Conservation (phyloP, 345 rosid genomes). For the Aethionema arabicum region DNA sequence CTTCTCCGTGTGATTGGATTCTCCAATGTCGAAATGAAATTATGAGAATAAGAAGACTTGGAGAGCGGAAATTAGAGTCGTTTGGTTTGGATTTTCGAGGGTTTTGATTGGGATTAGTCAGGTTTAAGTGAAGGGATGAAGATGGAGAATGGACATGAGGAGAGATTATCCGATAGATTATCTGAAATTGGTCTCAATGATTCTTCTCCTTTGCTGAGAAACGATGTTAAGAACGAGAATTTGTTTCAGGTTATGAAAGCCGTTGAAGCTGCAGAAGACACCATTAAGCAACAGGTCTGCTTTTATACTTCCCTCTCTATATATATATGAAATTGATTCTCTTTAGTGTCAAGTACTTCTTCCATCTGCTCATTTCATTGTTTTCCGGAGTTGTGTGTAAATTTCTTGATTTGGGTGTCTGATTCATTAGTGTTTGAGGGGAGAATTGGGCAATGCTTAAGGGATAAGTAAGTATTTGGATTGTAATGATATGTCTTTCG, state of each 20-base stretch:
- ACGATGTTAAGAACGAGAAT: constrained; percentile 44
- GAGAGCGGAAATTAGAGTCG: constrained; percentile 19
- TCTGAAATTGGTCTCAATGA: constrained; percentile 46
- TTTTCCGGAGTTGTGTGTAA: neutral
- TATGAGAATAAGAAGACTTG: neutral
- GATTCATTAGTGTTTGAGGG: neutral
- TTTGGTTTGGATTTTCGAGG: constrained; percentile 19
- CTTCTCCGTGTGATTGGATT: constrained; percentile 17
- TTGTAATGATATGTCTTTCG: neutral
- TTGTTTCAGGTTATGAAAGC: constrained; percentile 86
- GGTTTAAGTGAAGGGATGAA: constrained; percentile 16
- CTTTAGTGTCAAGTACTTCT: neutral
- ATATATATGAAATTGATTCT: neutral
- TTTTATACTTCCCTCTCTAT: neutral
- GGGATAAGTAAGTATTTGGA: constrained; percentile 2
- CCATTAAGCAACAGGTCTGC: constrained; percentile 77
- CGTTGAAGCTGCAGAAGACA: constrained; percentile 86
- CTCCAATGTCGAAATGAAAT: constrained; percentile 24
- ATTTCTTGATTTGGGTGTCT: constrained; percentile 16
- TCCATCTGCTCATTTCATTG: neutral
- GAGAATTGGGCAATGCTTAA: neutral
- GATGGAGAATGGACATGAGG: constrained; percentile 81
- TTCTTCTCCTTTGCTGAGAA: constrained; percentile 21
- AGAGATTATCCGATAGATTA: constrained; percentile 50
- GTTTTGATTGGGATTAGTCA: constrained; percentile 26